phyloP scores from a whole-genome alignment of 2,329 filamentous ascomycete genomes.

The Volutella citrinella region DNA sequence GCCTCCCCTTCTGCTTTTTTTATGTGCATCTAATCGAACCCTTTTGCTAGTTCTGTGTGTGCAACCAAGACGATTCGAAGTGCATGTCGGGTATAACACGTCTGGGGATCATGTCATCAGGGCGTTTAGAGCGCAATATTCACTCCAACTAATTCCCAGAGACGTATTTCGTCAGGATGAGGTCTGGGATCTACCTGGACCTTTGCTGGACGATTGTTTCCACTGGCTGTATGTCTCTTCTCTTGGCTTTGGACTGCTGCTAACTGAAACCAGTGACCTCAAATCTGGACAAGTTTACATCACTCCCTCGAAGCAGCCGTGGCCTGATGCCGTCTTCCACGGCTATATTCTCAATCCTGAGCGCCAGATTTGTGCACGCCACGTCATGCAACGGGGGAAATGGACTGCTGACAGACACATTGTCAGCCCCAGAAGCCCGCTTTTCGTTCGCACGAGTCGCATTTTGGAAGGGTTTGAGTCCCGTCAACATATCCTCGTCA shows the following conservation, averaged over 20 bases:
- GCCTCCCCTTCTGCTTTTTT: no score
- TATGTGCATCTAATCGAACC: not conserved
- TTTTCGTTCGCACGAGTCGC: conserved; percentile 15
- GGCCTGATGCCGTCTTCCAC: conserved; percentile 11
- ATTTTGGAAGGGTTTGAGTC: conserved; percentile 20
- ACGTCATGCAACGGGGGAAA: not conserved
- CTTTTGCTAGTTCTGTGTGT: conserved; percentile 5
- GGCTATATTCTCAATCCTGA: conserved; percentile 14
- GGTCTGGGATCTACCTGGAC: conserved; percentile 44
- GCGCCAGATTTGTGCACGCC: conserved; percentile 11
- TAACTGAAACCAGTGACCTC: conserved; percentile 12
- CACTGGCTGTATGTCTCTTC: conserved; percentile 53
- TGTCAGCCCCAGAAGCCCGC: conserved; percentile 19
- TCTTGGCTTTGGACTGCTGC: not conserved
- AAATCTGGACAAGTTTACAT: conserved; percentile 17
- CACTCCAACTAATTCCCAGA: conserved; percentile 19
- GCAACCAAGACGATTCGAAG: conserved; percentile 38
- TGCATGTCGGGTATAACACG: conserved; percentile 42
- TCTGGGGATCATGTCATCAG: conserved; percentile 26
- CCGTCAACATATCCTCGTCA: conserved; percentile 14
- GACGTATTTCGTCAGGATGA: conserved; percentile 12
- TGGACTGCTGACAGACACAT: conserved; percentile 10
- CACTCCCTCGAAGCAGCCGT: conserved; percentile 13
- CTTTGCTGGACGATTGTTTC: conserved; percentile 47
- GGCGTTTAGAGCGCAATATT: conserved; percentile 15